Base-by-base conservation (phyloP, 192 early-diverging fungal species). In the Linnemannia elongata region DNA sequence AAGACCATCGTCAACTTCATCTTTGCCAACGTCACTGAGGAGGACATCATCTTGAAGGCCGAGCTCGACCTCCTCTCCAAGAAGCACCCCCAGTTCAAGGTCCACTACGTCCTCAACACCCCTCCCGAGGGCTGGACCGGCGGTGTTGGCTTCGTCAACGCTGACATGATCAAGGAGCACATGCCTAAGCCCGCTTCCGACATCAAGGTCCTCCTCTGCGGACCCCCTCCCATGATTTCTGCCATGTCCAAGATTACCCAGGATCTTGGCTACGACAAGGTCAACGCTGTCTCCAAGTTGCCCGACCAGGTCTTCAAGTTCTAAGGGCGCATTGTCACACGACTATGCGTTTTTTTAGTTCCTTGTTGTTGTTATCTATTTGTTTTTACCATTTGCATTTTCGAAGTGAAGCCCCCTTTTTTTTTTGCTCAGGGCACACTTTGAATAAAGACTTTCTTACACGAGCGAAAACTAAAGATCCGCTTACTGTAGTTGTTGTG, bases 301-400 rank as follows among this genome's bases (percentile, higher is more conserved):
- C 91, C 93, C 42, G 96, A 98, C 88, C 94, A 95, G 82, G 94
- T 97, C 41, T 98, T 97, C 92, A 96, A 96, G 88, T 98, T 98
- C 88, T 98, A 95, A 89, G 39, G 2, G 45, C 17, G 12, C 36
- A 57, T 75, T 74, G 74, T 73, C 72, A 73, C 42, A 73, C 39
- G 38, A 38, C 69, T 68, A 22, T 45, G n/a, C 47, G 22, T 73
- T 44, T 44, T 44, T 73, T 45, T 35, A 0, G 2, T 54, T 49
- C 18, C 20, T 36, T 54, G 18, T 52, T 54, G 30, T 52, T 52
- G 20, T 18, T 22, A 15, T 49, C 17, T 52, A 5, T 52, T 52
- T 52, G 33, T 71, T 71, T 41, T 41, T 33, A 18, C 49, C 33
- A 57, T 75, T 54, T 55, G 36, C 49, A 49, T 55, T 54, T 75